A percentile compares a stretch with the other conserved stretches of the same genome.
Evolutionary conservation across 768 basidiomycete genomes (phyloP).

Genomic region (Pleurotus djamor): DNA sequence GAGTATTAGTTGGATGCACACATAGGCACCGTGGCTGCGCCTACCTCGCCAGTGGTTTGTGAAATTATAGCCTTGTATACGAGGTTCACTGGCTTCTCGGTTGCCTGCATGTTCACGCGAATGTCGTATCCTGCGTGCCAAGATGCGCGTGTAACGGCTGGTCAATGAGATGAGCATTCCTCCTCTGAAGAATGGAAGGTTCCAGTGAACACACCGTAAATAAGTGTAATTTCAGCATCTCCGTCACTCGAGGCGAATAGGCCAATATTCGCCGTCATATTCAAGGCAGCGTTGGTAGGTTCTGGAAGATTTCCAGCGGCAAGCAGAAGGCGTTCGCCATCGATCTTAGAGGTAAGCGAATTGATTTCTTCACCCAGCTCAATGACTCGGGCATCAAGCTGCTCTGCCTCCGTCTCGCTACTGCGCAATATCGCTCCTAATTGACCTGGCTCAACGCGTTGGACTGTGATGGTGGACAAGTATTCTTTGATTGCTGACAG

Average conservation of each 20-base stretch:
- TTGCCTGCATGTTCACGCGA: conserved; percentile 10
- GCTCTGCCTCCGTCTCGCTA: conserved; percentile 14
- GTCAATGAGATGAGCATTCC: background rate
- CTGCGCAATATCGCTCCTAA: conserved; percentile 12
- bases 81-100: conserved; percentile 1
- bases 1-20: background rate
- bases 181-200: background rate
- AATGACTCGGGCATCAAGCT: conserved; percentile 9
- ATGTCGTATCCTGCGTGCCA: conserved; percentile 12
- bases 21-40: background rate
- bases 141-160: conserved; percentile 6
- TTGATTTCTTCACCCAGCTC: conserved; percentile 14
- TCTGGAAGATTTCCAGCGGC: conserved; percentile 1
- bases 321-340: background rate
- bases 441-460: conserved; percentile 15
- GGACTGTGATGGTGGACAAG: conserved; percentile 9
- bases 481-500: conserved; percentile 14
- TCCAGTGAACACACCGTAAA: conserved; percentile 14
- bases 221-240: conserved; percentile 17
- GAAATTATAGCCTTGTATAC: conserved; percentile 11
- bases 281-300: conserved; percentile 9
- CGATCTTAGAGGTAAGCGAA: conserved; percentile 11
- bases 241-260: conserved; percentile 17
- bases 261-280: conserved; percentile 12
- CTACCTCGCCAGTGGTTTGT: conserved; percentile 11